Conservation (phyloP, 192 early-diverging fungal species). For the Backusella luteola region DNA sequence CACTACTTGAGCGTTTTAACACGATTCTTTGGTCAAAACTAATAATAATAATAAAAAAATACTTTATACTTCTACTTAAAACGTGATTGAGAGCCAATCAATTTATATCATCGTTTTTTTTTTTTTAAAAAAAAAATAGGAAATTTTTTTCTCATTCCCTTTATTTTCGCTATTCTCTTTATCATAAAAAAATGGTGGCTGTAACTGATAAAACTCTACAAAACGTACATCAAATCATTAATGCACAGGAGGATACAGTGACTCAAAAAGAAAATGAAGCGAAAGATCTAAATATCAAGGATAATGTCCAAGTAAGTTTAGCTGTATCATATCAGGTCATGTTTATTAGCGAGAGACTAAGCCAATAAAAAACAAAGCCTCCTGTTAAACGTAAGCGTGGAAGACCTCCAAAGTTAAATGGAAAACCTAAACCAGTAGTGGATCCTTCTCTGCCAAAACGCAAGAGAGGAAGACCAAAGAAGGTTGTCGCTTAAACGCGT, state of each 20-base stretch:
- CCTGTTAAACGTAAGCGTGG: constrained; percentile 1
- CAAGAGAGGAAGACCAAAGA: constrained; percentile 18
- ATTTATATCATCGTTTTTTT: not conserved
- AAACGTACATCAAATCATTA: not conserved
- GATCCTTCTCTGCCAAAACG: constrained; percentile 10
- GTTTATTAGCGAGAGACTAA: not conserved
- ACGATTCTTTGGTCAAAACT: constrained; percentile 79
- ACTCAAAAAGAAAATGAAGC: not conserved
- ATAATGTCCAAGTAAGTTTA: not conserved
- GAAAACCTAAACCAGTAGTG: not conserved
- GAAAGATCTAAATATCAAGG: not conserved
- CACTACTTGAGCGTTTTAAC: constrained; percentile 78
- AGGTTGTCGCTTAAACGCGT: constrained; percentile 3
- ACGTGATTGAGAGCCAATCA: not conserved
- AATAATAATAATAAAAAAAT: constrained; percentile 12
- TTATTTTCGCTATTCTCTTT: not conserved
- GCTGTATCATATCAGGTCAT: not conserved
- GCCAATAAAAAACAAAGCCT: not conserved
- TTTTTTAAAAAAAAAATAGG: not conserved
- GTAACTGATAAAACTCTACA: too few species aligned
- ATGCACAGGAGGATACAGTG: not conserved
- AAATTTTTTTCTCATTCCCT: not conserved
- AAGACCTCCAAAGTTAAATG: not conserved
- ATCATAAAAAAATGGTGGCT: too few species aligned
- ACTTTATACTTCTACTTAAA: not conserved